phyloP scores from a whole-genome alignment of 768 basidiomycete species.

The Boletus insuetus region DNA sequence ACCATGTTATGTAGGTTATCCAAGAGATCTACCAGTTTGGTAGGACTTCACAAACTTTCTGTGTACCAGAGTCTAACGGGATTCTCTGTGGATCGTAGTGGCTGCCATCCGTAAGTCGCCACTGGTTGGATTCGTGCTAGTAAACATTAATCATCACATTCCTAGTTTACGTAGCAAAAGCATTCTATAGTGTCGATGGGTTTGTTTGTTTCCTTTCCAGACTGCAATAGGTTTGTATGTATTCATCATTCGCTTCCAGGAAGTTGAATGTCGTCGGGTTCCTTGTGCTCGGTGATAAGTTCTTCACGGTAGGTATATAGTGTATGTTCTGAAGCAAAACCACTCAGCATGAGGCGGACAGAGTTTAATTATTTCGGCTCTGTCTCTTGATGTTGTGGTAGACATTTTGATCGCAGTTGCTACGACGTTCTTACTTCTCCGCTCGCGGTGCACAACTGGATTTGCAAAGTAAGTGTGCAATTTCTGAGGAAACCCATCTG shows the following conservation, averaged over 20 bases:
- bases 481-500: neutral
- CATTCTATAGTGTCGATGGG: slow-evolving; percentile 5
- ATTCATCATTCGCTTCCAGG: neutral
- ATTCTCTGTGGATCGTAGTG: neutral
- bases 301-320: slow-evolving; percentile 1
- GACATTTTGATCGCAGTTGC: slow-evolving; percentile 11
- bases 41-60: neutral
- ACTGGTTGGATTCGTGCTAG: neutral
- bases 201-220: neutral
- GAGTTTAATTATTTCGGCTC: neutral
- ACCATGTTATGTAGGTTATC: neutral
- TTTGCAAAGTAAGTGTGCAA: neutral
- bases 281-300: neutral
- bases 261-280: neutral
- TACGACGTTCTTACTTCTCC: slow-evolving; percentile 11
- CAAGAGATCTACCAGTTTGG: slow-evolving; percentile 4
- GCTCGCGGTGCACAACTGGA: neutral
- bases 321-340: neutral
- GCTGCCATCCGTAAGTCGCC: neutral
- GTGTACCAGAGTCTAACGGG: neutral
- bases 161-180: slow-evolving; percentile 1
- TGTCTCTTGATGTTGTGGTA: neutral
- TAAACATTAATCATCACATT: neutral
- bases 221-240: neutral
- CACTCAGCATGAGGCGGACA: neutral